Percentiles rank a stretch among this genome's conserved stretches.
Evolutionary conservation across 495 filamentous ascomycete species (phyloP).

Genomic region (Xanthoparmelia taractica): DNA sequence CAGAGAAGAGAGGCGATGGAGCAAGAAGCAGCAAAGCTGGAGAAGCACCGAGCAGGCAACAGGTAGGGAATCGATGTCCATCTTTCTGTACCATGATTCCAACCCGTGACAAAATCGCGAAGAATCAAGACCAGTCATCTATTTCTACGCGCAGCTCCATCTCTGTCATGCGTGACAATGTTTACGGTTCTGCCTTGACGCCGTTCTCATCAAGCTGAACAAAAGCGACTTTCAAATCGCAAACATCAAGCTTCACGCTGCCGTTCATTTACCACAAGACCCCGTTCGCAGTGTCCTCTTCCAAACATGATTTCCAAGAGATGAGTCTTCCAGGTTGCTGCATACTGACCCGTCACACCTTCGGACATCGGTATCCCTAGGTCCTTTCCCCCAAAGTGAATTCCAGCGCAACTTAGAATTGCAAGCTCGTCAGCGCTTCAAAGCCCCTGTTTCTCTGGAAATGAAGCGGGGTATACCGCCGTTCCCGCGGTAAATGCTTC

Average conservation of each 20-base stretch:
- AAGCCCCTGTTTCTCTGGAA: neutral
- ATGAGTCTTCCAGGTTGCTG: slow-evolving; percentile 66
- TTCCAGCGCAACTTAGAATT: slow-evolving; percentile 77
- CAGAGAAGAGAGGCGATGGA: slow-evolving; percentile 34
- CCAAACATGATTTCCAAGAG: slow-evolving; percentile 82
- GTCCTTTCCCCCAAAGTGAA: slow-evolving; percentile 71
- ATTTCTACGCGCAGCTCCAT: neutral
- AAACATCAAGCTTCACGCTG: slow-evolving; percentile 3
- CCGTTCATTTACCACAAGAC: slow-evolving; percentile 52
- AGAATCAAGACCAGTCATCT: too few species aligned
- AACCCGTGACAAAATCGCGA: too few species aligned
- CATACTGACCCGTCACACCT: slow-evolving; percentile 56
- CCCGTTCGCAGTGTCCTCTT: slow-evolving; percentile 71
- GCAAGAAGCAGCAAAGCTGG: slow-evolving; percentile 18
- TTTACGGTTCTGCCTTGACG: neutral
- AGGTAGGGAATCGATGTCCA: slow-evolving; percentile 2
- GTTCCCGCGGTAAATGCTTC: slow-evolving; percentile 86
- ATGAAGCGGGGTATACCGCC: slow-evolving; percentile 50
- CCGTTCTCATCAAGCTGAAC: neutral
- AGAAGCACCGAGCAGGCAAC: slow-evolving; percentile 14
- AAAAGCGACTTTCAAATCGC: neutral
- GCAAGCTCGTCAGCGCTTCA: slow-evolving; percentile 1
- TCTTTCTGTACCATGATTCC: too few species aligned
- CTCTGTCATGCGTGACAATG: neutral
- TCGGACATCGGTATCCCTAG: slow-evolving; percentile 69